phyloP scores from a whole-genome alignment of 768 basidiomycete species.

The Pleurotus tuoliensis region DNA sequence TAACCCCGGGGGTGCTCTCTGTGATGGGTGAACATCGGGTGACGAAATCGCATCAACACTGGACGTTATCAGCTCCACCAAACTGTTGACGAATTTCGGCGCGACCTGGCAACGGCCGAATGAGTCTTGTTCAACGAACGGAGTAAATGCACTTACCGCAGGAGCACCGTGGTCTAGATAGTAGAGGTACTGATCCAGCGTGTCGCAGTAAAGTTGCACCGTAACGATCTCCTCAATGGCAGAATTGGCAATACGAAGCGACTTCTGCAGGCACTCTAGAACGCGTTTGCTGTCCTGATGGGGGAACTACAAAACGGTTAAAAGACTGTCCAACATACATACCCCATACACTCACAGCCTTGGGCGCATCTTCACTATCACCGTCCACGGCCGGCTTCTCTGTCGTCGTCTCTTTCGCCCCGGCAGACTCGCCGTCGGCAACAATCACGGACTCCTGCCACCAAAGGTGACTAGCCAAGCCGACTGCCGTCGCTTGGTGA shows the following conservation, averaged over 20 bases:
- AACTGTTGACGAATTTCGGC: slow-evolving; percentile 93
- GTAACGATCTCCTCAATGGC: slow-evolving; percentile 97
- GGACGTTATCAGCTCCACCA: slow-evolving; percentile 92
- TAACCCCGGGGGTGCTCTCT: slow-evolving; percentile 82
- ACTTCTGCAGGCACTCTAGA: slow-evolving; percentile 95
- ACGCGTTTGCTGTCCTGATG: slow-evolving; percentile 97
- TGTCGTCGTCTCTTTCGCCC: slow-evolving; percentile 26
- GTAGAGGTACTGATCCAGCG: slow-evolving; percentile 93
- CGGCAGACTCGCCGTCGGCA: slow-evolving; percentile 26
- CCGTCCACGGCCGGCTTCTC: slow-evolving; percentile 37
- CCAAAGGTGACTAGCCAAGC: slow-evolving; percentile 95
- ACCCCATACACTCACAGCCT: slow-evolving; percentile 47
- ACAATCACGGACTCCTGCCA: slow-evolving; percentile 75
- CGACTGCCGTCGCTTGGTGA: slow-evolving; percentile 93
- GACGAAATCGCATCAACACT: slow-evolving; percentile 91
- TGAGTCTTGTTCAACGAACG: neutral
- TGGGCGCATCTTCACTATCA: slow-evolving; percentile 39
- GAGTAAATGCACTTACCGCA: slow-evolving; percentile 54
- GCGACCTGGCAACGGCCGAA: slow-evolving; percentile 59
- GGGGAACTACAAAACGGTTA: slow-evolving; percentile 49
- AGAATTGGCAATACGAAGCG: slow-evolving; percentile 91
- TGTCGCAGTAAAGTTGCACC: slow-evolving; percentile 93
- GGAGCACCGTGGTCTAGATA: slow-evolving; percentile 93
- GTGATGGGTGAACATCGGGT: slow-evolving; percentile 83
- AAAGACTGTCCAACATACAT: slow-evolving; percentile 1